A percentile compares a stretch with the other conserved stretches of the same genome.
Conservation (phyloP, 2,329 filamentous ascomycete genomes). For the Thelonectria olida region DNA sequence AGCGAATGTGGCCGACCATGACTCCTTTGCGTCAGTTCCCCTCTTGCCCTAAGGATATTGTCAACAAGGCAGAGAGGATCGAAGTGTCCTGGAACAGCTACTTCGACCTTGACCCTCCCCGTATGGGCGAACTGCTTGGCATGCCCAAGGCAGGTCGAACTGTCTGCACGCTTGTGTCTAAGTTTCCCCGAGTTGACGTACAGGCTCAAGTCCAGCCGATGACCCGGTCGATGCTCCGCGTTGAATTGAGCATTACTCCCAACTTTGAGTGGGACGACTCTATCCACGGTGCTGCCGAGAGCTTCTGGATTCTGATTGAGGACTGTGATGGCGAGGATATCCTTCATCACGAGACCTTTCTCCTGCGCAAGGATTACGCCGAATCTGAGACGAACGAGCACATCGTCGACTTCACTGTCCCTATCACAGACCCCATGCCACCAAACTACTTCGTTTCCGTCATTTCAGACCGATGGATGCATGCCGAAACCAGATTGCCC, state of each 20-base stretch:
- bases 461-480: slow-evolving; percentile 97
- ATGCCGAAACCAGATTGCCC: slow-evolving; percentile 91
- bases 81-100: slow-evolving; percentile 94
- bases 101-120: slow-evolving; percentile 94
- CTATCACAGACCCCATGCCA: slow-evolving; percentile 96
- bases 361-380: slow-evolving; percentile 90
- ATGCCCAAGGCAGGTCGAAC: slow-evolving; percentile 87
- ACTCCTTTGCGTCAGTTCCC: slow-evolving; percentile 92
- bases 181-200: slow-evolving; percentile 92
- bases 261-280: slow-evolving; percentile 96
- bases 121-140: slow-evolving; percentile 93
- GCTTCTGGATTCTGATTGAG: slow-evolving; percentile 97
- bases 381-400: slow-evolving; percentile 89
- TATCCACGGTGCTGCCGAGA: slow-evolving; percentile 87
- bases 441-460: slow-evolving; percentile 98
- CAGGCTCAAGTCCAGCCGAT: slow-evolving; percentile 95
- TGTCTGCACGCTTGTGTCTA: slow-evolving; percentile 87
- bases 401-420: slow-evolving; percentile 93
- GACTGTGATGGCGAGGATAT: slow-evolving; percentile 98
- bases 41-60: slow-evolving; percentile 81
- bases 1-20: slow-evolving; percentile 99
- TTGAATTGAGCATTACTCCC: slow-evolving; percentile 90
- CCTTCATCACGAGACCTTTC: slow-evolving; percentile 92
- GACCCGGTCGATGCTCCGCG: slow-evolving; percentile 89
- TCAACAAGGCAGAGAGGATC: slow-evolving; percentile 93